Evolutionary conservation across 192 early-diverging fungal species (phyloP).

Genomic region (Backusella liffmaniae): DNA sequence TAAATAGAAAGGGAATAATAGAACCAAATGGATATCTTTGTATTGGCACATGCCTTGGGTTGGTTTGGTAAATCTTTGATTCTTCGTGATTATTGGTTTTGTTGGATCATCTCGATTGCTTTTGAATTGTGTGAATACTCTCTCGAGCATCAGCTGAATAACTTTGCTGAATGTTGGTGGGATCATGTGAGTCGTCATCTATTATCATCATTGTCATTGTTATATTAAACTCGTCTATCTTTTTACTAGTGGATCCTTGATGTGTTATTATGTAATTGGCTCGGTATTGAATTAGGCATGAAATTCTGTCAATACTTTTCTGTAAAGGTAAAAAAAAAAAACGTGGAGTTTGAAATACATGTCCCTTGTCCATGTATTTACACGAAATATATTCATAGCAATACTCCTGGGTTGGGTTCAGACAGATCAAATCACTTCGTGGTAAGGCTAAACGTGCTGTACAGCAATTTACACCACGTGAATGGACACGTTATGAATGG

Average conservation of each 20-base stretch:
- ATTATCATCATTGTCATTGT: no score
- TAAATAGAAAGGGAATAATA: conserved; percentile 19
- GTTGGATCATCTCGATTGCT: conserved; percentile 93
- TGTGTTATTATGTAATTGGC: conserved; percentile 79
- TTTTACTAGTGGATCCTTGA: conserved; percentile 15
- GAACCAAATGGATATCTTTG: conserved; percentile 91
- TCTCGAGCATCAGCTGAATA: conserved; percentile 91
- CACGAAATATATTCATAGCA: conserved; percentile 41
- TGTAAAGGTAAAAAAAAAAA: conserved; percentile 56
- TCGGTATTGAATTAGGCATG: conserved; percentile 91
- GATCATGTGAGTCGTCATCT: conserved; percentile 71
- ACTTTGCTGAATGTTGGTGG: conserved; percentile 99
- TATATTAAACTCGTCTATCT: background rate
- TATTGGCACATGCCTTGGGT: conserved; percentile 87
- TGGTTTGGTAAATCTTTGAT: conserved; percentile 95
- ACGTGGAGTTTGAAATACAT: background rate
- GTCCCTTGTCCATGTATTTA: background rate
- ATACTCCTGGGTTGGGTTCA: conserved; percentile 93
- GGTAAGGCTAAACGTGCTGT: conserved; percentile 88
- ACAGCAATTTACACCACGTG: conserved; percentile 92
- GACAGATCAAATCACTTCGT: conserved; percentile 77
- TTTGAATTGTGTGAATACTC: conserved; percentile 98
- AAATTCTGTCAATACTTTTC: conserved; percentile 97
- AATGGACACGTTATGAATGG: conserved; percentile 95
- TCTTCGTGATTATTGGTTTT: conserved; percentile 91